Evolutionary conservation across 441 rosid genomes (phyloP).

Genomic region (Brassica balearica): DNA sequence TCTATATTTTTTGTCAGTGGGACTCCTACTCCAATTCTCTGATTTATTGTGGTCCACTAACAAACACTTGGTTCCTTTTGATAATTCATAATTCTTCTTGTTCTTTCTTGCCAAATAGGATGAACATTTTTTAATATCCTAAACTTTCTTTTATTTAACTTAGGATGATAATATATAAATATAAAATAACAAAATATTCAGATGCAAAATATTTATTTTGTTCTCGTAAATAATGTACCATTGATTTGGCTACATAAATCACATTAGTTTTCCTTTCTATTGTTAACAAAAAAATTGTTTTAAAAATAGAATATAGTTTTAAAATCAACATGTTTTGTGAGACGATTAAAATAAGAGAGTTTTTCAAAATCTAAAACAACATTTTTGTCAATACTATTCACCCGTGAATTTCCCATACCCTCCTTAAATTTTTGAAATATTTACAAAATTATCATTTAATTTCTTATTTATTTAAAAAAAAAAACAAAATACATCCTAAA

Average conservation of each 20-base stretch:
- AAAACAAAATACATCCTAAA: too few relatives aligned
- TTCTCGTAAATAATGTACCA: not conserved
- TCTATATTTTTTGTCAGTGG: not conserved
- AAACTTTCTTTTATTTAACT: not conserved
- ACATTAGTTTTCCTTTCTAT: not conserved
- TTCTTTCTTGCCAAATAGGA: not conserved
- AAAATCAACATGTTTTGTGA: not conserved
- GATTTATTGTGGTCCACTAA: slow-evolving; percentile 31
- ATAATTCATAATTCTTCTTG: slow-evolving; percentile 15
- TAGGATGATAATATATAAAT: not conserved
- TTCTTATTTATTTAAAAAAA: too few relatives aligned
- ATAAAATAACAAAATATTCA: not conserved
- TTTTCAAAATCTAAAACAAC: too few relatives aligned
- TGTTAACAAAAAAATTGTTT: not conserved
- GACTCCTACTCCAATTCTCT: not conserved
- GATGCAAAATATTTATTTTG: not conserved
- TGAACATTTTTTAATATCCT: not conserved
- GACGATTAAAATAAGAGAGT: not conserved
- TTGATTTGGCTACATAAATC: not conserved
- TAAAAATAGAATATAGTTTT: not conserved
- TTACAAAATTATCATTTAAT: too few relatives aligned
- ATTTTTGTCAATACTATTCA: not conserved
- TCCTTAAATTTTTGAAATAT: not conserved
- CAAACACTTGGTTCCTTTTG: slow-evolving; percentile 27
- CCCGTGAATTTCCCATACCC: not conserved